phyloP scores from a whole-genome alignment of 1,284 basidiomycete species.

The Tausonia pullulans region DNA sequence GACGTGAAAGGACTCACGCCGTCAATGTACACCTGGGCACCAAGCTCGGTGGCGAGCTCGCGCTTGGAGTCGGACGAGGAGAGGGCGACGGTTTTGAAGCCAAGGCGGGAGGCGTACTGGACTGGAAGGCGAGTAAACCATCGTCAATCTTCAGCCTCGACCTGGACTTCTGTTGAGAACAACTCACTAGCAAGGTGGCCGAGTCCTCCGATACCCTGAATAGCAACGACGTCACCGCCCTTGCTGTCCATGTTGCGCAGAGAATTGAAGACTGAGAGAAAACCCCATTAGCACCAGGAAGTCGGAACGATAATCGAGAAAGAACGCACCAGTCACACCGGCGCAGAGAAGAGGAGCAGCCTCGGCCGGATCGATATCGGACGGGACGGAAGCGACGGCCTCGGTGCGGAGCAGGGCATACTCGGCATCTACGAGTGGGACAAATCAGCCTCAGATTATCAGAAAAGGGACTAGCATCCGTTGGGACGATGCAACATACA shows the following conservation, averaged over 20 bases:
- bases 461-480: neutral
- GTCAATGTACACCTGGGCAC: conserved; percentile 23
- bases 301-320: neutral
- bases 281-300: neutral
- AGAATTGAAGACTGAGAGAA: conserved; percentile 30
- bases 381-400: conserved; percentile 30
- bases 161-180: too few species aligned
- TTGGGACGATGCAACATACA: conserved; percentile 13
- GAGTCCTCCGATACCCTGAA: conserved; percentile 34
- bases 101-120: conserved; percentile 13
- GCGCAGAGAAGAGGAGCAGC: conserved; percentile 38
- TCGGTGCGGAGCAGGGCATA: conserved; percentile 32
- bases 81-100: conserved; percentile 18
- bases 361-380: conserved; percentile 32
- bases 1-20: conserved; percentile 2
- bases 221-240: conserved; percentile 31
- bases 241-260: conserved; percentile 30
- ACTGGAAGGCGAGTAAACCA: neutral
- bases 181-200: neutral
- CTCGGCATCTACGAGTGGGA: conserved; percentile 22
- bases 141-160: neutral
- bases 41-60: conserved; percentile 20
- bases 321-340: conserved; percentile 20
- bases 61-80: conserved; percentile 20
- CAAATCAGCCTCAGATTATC: too few species aligned